Base-by-base conservation (phyloP, 2,329 filamentous ascomycete species). In the Aspergillus aculeatinus region DNA sequence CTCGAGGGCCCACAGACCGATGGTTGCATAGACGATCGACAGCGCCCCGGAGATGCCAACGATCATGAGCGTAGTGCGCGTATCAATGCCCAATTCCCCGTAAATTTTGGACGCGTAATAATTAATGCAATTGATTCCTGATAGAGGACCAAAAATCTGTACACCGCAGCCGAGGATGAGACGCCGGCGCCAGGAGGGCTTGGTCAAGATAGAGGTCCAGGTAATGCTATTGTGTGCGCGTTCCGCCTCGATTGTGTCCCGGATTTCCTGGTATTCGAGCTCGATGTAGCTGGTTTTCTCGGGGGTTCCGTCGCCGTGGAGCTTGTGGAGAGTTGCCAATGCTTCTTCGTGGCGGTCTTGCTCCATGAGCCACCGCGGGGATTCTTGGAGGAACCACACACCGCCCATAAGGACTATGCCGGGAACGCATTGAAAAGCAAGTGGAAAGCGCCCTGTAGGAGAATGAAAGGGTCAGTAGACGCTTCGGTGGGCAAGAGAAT, bases 21-120 rank as follows among this genome's bases (percentile, higher is more conserved):
- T 69, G 4, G 77, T 79, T 62, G 77, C 79, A 67, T 76, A 82
- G 14, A 80, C 68, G 42, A 81, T 80, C 0, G 80, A 78, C 2
- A 83, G 71, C 0, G 79, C 78, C 39, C 80, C 81, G 44, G 74
- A 79, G 57, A 82, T 81, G 12, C 80, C 81, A 59, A 81, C 78
- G 57, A 82, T 82, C 72, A 82, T 76, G 2, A 83, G 72, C 0
- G 80, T 79, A 3, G 75, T 78, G 3, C 76, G 75, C 0, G 74
- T 79, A 4, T 72, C 68, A 53, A 82, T 79, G 4, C 79, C 78
- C 0, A 81, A 69, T 9, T 75, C 74, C 0, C 67, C 62, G 63
- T 82, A 82, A 54, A 82, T 81, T 0, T 75, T 73, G 1, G 74
- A 69, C 0, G 75, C 74, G 52, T 79, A 79, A 63, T 78, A 79